Conservation (phyloP, 2,329 filamentous ascomycete species). For the Periconia sp. region DNA sequence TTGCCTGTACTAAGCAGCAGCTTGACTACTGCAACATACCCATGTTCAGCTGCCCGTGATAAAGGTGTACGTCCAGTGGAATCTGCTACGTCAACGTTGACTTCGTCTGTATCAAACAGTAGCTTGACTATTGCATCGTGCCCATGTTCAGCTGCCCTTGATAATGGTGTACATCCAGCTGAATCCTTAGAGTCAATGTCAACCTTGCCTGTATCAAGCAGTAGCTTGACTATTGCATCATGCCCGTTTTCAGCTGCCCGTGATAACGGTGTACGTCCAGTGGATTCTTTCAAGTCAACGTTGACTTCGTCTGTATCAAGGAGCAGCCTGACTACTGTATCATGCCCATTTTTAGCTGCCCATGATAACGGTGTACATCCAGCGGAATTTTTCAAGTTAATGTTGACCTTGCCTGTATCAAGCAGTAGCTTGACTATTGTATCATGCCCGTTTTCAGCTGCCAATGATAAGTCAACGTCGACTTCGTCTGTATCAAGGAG, state of each 20-base stretch:
- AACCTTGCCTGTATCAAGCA: constrained; percentile 1
- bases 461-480: background rate
- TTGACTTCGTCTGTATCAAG: no score
- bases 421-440: background rate
- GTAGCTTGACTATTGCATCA: constrained; percentile 6
- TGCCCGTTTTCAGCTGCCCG: no score
- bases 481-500: constrained; percentile 1
- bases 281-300: no score
- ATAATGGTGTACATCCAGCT: background rate
- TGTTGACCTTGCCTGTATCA: no score
- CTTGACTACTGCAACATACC: constrained; percentile 4
- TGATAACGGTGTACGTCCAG: no score
- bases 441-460: background rate
- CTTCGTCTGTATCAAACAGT: no score
- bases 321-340: no score
- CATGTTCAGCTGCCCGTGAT: background rate
- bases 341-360: no score
- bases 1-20: constrained; percentile 3
- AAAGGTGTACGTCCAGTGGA: constrained; percentile 6
- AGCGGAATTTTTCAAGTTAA: no score
- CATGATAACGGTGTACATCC: no score
- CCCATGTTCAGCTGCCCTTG: background rate
- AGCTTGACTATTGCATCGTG: background rate
- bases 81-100: background rate
- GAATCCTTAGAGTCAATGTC: background rate